These are phyloP conservation scores for Annona squamosa DNA, from an alignment of 164 flowering plant genomes.

Conservation along the genomic window DNA sequence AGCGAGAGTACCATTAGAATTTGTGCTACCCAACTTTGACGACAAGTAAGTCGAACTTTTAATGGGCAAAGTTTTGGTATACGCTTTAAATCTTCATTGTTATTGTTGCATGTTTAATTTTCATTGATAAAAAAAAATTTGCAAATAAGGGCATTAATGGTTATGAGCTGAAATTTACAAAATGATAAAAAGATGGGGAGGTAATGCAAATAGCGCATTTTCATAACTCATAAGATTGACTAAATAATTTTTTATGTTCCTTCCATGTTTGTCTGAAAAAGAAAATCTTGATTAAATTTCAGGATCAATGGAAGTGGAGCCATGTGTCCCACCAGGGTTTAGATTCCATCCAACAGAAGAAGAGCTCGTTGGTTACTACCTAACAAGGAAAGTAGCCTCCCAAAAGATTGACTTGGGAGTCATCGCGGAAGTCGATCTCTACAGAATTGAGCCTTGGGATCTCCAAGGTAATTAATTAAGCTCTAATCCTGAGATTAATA, in stretches of 20 bases:
- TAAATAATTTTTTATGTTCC: background rate
- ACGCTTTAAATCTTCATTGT: too few relatives aligned
- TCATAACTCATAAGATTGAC: background rate
- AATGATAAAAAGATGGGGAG: too few relatives aligned
- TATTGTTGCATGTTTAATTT: too few relatives aligned
- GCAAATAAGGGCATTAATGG: too few relatives aligned
- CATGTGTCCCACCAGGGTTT: conserved; percentile 74
- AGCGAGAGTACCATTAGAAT: too few relatives aligned
- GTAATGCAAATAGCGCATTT: background rate
- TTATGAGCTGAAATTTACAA: too few relatives aligned
- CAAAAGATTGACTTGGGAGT: conserved; percentile 60
- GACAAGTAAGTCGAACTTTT: too few relatives aligned
- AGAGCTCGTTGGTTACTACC: conserved; percentile 82
- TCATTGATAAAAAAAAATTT: too few relatives aligned
- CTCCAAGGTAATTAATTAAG: conserved; percentile 49
- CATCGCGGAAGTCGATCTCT: conserved; percentile 69
- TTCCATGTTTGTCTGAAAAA: background rate
- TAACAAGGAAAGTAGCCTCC: conserved; percentile 49
- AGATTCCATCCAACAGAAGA: conserved; percentile 89
- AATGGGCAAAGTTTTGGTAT: too few relatives aligned
- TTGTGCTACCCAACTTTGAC: too few relatives aligned
- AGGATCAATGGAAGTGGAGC: conserved; percentile 12
- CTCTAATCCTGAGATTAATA: too few relatives aligned
- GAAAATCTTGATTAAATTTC: conserved; percentile 1
- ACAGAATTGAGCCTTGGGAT: conserved; percentile 87